These are phyloP conservation scores for Pyrenophora teres DNA, from an alignment of 2,329 filamentous ascomycete genomes.

Conservation along the genomic window DNA sequence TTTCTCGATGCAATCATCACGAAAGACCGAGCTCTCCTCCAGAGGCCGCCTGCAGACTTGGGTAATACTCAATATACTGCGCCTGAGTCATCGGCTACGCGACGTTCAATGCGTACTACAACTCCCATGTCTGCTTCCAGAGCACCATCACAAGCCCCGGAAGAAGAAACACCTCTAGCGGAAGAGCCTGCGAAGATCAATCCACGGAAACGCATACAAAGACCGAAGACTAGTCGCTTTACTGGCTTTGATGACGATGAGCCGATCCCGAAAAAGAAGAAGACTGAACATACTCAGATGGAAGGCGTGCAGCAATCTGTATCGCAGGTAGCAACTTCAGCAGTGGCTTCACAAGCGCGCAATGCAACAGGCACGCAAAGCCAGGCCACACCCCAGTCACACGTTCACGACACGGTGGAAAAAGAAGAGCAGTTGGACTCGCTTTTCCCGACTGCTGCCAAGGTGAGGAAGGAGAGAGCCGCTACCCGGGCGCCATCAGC, in stretches of 20 bases:
- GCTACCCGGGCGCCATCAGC: slow-evolving; percentile 35
- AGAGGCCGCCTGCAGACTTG: slow-evolving; percentile 63
- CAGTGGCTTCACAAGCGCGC: slow-evolving; percentile 16
- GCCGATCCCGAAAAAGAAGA: slow-evolving; percentile 37
- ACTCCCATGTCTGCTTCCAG: slow-evolving; percentile 23
- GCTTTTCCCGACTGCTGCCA: slow-evolving; percentile 75
- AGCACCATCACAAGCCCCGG: slow-evolving; percentile 25
- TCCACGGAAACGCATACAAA: slow-evolving; percentile 40
- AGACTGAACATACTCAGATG: slow-evolving; percentile 33
- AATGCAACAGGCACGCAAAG: slow-evolving; percentile 28
- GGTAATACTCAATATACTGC: slow-evolving; percentile 25
- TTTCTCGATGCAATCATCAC: slow-evolving; percentile 87
- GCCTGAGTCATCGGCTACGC: slow-evolving; percentile 13
- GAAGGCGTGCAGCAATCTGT: slow-evolving; percentile 31
- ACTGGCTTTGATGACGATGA: slow-evolving; percentile 71
- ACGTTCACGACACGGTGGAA: slow-evolving; percentile 47
- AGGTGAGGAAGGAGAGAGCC: slow-evolving; percentile 74
- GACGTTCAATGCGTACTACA: slow-evolving; percentile 20
- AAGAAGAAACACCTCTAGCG: slow-evolving; percentile 17
- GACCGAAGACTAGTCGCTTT: slow-evolving; percentile 61
- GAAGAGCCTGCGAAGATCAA: slow-evolving; percentile 31
- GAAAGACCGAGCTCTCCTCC: slow-evolving; percentile 75
- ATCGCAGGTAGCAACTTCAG: slow-evolving; percentile 3
- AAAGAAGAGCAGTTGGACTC: slow-evolving; percentile 67
- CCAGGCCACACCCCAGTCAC: slow-evolving; percentile 32